Percentiles rank a stretch among this genome's conserved stretches.
These are phyloP conservation scores for Tulasnella sp. DNA, from an alignment of 768 basidiomycete species.

Conservation along the genomic window DNA sequence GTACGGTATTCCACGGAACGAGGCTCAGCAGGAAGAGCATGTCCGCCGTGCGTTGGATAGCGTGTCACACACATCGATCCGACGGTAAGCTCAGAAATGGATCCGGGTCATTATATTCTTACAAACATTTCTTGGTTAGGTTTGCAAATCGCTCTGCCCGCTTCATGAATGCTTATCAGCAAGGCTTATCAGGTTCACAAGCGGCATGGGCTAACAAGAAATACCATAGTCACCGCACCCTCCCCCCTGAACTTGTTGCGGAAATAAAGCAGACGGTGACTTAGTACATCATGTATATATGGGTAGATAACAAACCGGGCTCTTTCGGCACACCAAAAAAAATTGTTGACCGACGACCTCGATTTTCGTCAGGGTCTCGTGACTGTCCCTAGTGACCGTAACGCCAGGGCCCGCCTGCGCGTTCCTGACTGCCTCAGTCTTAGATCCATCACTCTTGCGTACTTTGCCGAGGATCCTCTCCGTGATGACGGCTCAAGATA, in stretches of 20 bases:
- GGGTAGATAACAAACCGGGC: no score
- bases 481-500: no score
- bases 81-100: slow-evolving; percentile 25
- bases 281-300: no score
- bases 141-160: slow-evolving; percentile 33
- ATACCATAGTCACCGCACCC: slow-evolving; percentile 33
- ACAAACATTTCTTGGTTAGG: slow-evolving; percentile 10
- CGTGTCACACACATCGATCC: slow-evolving; percentile 31
- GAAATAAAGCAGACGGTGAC: neutral
- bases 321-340: no score
- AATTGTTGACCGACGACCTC: no score
- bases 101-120: neutral
- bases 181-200: slow-evolving; percentile 32
- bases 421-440: no score
- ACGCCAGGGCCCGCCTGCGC: no score
- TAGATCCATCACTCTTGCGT: no score
- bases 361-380: no score
- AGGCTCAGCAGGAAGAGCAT: slow-evolving; percentile 39
- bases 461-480: no score
- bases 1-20: slow-evolving; percentile 32
- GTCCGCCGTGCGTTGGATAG: slow-evolving; percentile 34
- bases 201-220: slow-evolving; percentile 27
- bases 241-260: neutral
- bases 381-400: no score
- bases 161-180: slow-evolving; percentile 34